These are phyloP conservation scores for Terana coerulea DNA, from an alignment of 768 basidiomycete species.

Conservation along the genomic window DNA sequence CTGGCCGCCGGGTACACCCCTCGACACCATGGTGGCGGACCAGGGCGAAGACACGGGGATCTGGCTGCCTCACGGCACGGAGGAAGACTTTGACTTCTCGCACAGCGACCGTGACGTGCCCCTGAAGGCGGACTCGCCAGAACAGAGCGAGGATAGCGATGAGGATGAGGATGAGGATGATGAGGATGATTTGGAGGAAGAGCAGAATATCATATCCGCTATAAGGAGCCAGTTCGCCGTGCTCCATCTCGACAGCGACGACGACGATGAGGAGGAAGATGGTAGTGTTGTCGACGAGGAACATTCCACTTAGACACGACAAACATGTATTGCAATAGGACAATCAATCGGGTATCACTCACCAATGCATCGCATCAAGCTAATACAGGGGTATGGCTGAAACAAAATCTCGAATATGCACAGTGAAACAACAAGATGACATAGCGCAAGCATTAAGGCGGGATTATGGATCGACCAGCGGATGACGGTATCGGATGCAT, in stretches of 20 bases:
- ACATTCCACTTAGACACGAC: constrained; percentile 13
- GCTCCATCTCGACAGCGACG: constrained; percentile 33
- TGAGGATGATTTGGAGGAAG: constrained; percentile 4
- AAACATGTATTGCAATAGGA: background rate
- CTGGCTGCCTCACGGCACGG: constrained; percentile 45
- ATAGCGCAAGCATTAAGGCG: background rate
- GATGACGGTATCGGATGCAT: background rate
- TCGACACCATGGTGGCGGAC: constrained; percentile 25
- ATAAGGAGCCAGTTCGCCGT: constrained; percentile 33
- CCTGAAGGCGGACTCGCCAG: background rate
- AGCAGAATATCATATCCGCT: background rate
- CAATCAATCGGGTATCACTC: background rate
- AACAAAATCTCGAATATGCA: background rate
- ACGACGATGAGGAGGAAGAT: constrained; percentile 23
- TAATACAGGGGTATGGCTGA: background rate
- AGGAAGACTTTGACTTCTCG: constrained; percentile 14
- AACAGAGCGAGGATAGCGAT: constrained; percentile 27
- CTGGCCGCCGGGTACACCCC: constrained; percentile 57
- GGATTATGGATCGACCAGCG: constrained; percentile 7
- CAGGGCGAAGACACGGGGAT: constrained; percentile 42
- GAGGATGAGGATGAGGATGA: constrained; percentile 11
- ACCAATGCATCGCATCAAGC: background rate
- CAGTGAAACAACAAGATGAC: background rate
- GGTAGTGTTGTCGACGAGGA: constrained; percentile 9
- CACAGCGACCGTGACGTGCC: constrained; percentile 15